Base-by-base conservation (phyloP, 192 early-diverging fungal species). In the Spizellomyces sp. region DNA sequence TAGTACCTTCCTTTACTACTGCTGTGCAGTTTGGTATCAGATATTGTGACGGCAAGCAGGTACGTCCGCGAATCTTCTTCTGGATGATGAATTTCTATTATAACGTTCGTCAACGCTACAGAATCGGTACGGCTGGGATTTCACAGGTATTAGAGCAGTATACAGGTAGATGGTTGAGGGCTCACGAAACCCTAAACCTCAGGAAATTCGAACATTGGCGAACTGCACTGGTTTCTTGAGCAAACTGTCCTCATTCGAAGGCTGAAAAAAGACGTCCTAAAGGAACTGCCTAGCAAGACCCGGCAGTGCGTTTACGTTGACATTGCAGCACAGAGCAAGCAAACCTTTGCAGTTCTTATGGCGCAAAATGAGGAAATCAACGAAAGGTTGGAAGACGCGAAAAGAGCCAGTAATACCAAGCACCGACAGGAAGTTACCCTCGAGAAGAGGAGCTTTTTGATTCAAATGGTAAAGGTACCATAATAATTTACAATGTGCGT, bases 181-280 rank as follows among this genome's bases (percentile, higher is more conserved):
- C 27, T 36, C 27, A 36, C 27, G 27, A 36, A 36, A 36, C 27
- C 27, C 1, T 36, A 36, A 36, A 36, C 27, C 75, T 57, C 54
- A 70, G 81, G 81, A 46, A 41, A 64, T 21, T 66, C 58, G 21
- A 85, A 85, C 62, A 72, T 77, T 9, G 15, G 12, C 17, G 83
- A 85, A 69, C 73, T 85, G 10, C 45, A 84, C 60, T 80, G 62
- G 60, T 44, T 83, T 22, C 63, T 85, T 41, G 62, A 70, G 22
- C 44, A 27, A n/a, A 83, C 83, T 0, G 67, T 85, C 59, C 60
- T 85, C 55, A 80, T 85, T 12, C 74, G 83, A 22, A 66, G 83
- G 5, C 67, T 82, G 5, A 85, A 85, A 48, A 52, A 77, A 5
- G 77, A 85, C 43, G 83, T 85, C 9, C 66, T 79, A 9, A 54